phyloP scores from a whole-genome alignment of 768 basidiomycete genomes.

The Mycena polygramma region DNA sequence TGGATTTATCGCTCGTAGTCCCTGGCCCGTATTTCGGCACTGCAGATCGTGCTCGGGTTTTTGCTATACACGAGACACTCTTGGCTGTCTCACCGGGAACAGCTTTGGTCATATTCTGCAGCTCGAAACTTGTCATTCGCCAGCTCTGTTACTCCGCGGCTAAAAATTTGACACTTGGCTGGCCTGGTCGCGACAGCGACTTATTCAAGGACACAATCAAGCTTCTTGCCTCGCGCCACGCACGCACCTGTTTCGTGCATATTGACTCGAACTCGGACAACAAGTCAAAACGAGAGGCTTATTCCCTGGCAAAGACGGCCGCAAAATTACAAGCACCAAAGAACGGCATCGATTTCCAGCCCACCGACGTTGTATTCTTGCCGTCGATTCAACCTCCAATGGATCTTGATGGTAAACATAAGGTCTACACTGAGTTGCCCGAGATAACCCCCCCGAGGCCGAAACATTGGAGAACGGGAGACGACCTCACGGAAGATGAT shows the following conservation, averaged over 20 bases:
- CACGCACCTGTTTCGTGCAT: constrained; percentile 1
- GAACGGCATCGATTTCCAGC: neutral
- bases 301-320: neutral
- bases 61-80: no score
- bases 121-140: no score
- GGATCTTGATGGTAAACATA: neutral
- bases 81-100: no score
- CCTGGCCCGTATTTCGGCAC: no score
- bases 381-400: neutral
- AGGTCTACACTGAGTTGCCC: neutral
- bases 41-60: no score
- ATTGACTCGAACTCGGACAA: neutral
- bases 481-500: neutral
- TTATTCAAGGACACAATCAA: constrained; percentile 1
- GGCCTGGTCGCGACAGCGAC: no score
- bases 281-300: neutral
- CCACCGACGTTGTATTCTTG: neutral
- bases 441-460: neutral
- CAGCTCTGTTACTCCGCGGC: no score
- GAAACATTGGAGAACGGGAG: neutral
- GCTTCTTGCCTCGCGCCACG: neutral
- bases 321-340: neutral
- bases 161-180: no score
- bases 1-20: no score
- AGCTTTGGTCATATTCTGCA: no score